Conservation (phyloP, 208 protist genomes). For the Leishmania arabica region DNA sequence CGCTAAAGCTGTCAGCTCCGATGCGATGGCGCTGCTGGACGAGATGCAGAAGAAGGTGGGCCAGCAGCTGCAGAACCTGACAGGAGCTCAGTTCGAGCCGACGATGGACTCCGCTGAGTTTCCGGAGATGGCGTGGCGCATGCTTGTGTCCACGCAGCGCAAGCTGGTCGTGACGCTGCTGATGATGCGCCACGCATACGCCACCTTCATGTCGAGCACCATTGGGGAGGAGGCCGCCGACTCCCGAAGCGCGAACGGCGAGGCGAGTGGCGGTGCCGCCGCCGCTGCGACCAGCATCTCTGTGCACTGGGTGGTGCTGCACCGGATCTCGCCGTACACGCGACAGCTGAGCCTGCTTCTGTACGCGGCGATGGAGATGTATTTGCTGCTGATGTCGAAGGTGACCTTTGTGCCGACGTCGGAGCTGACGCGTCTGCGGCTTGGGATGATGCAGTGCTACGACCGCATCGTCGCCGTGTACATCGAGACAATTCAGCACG, state of each 20-base stretch:
- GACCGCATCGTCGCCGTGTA: slow-evolving; percentile 65
- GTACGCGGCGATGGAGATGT: slow-evolving; percentile 75
- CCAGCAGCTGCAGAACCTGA: slow-evolving; percentile 49
- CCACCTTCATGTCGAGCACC: slow-evolving; percentile 81
- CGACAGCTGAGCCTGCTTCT: slow-evolving; percentile 72
- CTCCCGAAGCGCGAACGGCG: slow-evolving; percentile 5
- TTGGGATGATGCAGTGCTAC: slow-evolving; percentile 70
- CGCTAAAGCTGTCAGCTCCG: slow-evolving; percentile 55
- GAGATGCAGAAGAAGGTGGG: slow-evolving; percentile 67
- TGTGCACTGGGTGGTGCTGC: slow-evolving; percentile 88
- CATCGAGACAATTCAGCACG: slow-evolving; percentile 71
- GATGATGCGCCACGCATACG: slow-evolving; percentile 85
- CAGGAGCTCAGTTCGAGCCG: slow-evolving; percentile 62
- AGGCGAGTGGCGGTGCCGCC: slow-evolving; percentile 15
- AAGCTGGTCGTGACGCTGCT: slow-evolving; percentile 65
- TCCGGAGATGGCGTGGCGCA: slow-evolving; percentile 63
- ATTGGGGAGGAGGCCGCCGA: slow-evolving; percentile 24
- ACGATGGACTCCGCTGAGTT: slow-evolving; percentile 84
- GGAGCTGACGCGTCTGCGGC: slow-evolving; percentile 73
- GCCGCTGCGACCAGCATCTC: slow-evolving; percentile 46
- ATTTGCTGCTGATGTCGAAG: slow-evolving; percentile 66
- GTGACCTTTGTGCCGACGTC: slow-evolving; percentile 70
- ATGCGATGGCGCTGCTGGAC: slow-evolving; percentile 43
- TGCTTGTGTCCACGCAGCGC: slow-evolving; percentile 58
- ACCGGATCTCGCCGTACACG: slow-evolving; percentile 69